These are phyloP conservation scores for Prototheca wickerhamii DNA, from an alignment of 163 green algal genomes.

Conservation along the genomic window DNA sequence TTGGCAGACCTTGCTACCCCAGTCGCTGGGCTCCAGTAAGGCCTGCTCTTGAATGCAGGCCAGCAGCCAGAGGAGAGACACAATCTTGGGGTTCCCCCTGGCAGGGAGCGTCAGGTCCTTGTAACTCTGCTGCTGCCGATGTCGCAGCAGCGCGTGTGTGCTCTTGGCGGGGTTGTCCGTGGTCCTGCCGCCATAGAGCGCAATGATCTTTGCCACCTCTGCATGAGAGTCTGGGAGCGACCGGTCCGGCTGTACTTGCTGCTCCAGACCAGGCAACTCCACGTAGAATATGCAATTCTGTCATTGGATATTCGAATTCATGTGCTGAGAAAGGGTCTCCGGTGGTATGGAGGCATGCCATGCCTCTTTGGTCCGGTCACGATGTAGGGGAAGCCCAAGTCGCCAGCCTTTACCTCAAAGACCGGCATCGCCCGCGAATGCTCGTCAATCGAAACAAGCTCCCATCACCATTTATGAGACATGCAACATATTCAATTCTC, in stretches of 20 bases:
- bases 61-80: constrained; percentile 1
- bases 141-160: constrained; percentile 2
- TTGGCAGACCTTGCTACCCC: too few species aligned
- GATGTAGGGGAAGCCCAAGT: too few species aligned
- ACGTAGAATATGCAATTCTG: neutral
- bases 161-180: neutral
- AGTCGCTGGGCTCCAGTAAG: too few species aligned
- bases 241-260: neutral
- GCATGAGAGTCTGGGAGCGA: neutral
- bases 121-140: neutral
- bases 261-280: neutral
- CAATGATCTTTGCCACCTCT: neutral
- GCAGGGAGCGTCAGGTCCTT: neutral
- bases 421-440: too few species aligned
- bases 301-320: constrained; percentile 4
- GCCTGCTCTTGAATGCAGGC: constrained; percentile 1
- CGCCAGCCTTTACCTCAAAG: too few species aligned
- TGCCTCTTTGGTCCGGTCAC: too few species aligned
- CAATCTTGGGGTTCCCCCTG: neutral
- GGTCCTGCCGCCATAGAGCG: neutral
- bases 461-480: too few species aligned
- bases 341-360: too few species aligned
- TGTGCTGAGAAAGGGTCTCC: neutral
- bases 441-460: too few species aligned
- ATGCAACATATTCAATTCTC: too few species aligned